Evolutionary conservation across 306 rosid species (phyloP), one percentile per base, ranked within the genome.

Genomic region (Erythrophleum fordii): DNA sequence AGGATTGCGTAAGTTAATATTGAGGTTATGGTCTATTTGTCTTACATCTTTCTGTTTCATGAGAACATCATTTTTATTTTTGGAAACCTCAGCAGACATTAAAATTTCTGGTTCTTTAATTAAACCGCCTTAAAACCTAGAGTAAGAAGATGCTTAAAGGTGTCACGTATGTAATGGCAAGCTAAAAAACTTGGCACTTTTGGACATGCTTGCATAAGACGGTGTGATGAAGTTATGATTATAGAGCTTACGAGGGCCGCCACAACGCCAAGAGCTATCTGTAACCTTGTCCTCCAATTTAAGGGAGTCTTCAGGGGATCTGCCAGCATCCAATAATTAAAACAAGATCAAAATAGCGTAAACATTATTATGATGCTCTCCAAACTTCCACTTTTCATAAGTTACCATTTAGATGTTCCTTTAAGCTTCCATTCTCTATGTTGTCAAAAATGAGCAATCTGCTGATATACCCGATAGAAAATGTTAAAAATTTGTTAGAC

Each of bases 291-390:
- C 85, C 93, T 91, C 99, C 99, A 95, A 81, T 80, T 80, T 71
- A 95, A 85, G 82, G 97, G 99, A 80, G 97, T 93, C 86, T 86
- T 93, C 44, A 95, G 86, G 48, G 97, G 97, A 81, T 92, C 97
- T 95, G 91, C 78, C 52, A 84, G 18, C 69, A 84, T 73, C 53
- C 87, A 77, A 75, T 60, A 31, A 80, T 67, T 26, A 48, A 73
- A 60, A 75, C 64, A 75, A 69, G 59, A 82, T 82, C 26, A 79
- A 76, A 52, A 42, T 49, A 52, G 20, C 52, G 65, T 71, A 84
- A 42, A 64, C 35, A n/a, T 42, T 53, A 77, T 61, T 9, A 60
- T 69, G 28, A 73, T 25, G 11, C 56, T 74, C 48, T 60, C 75
- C 56, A 65, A 76, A 64, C 9, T 55, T 79, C 73, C 58, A 31